Evolutionary conservation across 148 eudicot genomes (phyloP), one percentile per base, ranked within the genome.

Genomic region (Agrostemma githago): DNA sequence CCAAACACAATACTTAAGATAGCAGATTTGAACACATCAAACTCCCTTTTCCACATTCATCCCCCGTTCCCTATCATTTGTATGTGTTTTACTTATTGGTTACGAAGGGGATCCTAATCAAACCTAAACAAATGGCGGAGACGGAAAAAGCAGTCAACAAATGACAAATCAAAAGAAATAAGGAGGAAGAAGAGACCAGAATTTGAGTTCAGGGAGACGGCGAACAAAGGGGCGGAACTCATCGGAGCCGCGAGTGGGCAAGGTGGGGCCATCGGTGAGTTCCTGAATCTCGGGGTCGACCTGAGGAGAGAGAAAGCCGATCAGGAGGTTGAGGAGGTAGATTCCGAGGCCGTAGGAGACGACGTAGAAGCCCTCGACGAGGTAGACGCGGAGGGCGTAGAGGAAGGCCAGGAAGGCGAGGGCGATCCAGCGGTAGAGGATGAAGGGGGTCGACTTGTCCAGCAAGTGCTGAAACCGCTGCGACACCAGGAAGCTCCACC

Each of bases 211-310:
- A 1, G 88, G 85, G 2, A 86, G 83, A 2, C 88, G 86, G 16
- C 88, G 86, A 53, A 86, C 84, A 46, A 86, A 86, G 56, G 88
- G 88, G 67, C 85, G 86, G 65, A 81, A 86, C 77, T 86, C 88
- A 62, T 86, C 88, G 65, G 86, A 83, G 19, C 85, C 80, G 0
- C 82, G 84, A 8, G 81, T 81, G 2, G 88, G 88, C 2, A 86
- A 67, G 1, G 78, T 44, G 43, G 86, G 86, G 0, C 86, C 86
- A 67, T 83, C 88, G 20, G 88, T 42, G 58, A 79, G 78, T 62
- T 83, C 86, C 44, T 73, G 85, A 72, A 79, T 72, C 79, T 81
- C 83, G 9, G 88, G 88, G 51, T 86, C 88, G 4, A 83, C 85
- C 73, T 81, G 84, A 68, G 88, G 88, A 39, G 88, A 86, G 72